Conservation (phyloP, 192 early-diverging fungal genomes). For the Gamsiella multidivaricata region DNA sequence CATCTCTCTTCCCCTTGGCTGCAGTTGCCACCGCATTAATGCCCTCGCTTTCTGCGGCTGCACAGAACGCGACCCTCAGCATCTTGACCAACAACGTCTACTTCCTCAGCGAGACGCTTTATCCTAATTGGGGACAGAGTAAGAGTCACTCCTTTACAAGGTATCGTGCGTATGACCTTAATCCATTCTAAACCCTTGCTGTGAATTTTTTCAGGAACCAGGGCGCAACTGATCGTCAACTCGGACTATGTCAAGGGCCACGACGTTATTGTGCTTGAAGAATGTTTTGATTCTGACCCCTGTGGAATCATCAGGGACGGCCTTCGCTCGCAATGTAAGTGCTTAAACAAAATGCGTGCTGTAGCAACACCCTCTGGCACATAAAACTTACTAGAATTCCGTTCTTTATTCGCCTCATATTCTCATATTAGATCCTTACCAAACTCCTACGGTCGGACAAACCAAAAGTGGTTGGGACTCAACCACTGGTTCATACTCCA, state of each 20-base stretch:
- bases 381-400: background rate
- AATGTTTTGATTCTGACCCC: slow-evolving; percentile 26
- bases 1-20: slow-evolving; percentile 14
- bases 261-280: slow-evolving; percentile 36
- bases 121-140: slow-evolving; percentile 49
- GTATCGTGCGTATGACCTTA: too few species aligned
- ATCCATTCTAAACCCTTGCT: too few species aligned
- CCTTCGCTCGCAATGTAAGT: slow-evolving; percentile 32
- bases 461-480: slow-evolving; percentile 33
- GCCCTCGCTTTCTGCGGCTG: slow-evolving; percentile 14
- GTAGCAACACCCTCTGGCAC: background rate
- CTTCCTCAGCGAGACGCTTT: slow-evolving; percentile 24
- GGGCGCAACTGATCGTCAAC: slow-evolving; percentile 26
- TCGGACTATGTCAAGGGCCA: slow-evolving; percentile 46
- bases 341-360: background rate
- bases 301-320: slow-evolving; percentile 24
- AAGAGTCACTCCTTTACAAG: background rate
- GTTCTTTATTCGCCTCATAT: background rate
- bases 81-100: slow-evolving; percentile 43
- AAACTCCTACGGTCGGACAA: slow-evolving; percentile 38
- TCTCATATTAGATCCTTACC: slow-evolving; percentile 31
- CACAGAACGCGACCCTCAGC: slow-evolving; percentile 33
- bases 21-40: background rate
- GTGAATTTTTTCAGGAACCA: slow-evolving; percentile 1
- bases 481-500: slow-evolving; percentile 24